A percentile compares a stretch with the other conserved stretches of the same genome.
Evolutionary conservation across 257 asterid species (phyloP).

Genomic region (Verbascum thapsus): DNA sequence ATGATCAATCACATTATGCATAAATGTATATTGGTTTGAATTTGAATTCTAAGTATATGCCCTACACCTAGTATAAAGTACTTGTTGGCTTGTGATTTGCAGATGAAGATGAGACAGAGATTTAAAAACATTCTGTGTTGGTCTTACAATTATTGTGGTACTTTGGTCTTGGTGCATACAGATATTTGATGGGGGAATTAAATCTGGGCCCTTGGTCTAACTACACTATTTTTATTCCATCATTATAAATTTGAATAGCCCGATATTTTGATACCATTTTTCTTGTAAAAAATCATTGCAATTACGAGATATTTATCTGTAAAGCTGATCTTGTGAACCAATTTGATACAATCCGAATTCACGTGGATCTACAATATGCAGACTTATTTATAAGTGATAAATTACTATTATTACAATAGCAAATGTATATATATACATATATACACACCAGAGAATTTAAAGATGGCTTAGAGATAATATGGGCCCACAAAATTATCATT

Average conservation of each 20-base stretch:
- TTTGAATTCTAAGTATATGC: constrained; percentile 24
- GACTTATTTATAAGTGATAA: no score
- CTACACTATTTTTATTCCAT: constrained; percentile 13
- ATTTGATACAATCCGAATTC: no score
- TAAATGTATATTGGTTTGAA: constrained; percentile 16
- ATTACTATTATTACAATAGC: no score
- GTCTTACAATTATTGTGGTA: constrained; percentile 24
- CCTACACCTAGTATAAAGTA: constrained; percentile 3
- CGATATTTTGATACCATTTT: not conserved
- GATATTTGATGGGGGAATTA: not conserved
- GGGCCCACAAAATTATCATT: no score
- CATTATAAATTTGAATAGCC: not conserved
- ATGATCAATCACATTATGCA: no score
- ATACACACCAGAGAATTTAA: no score
- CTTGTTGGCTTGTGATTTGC: constrained; percentile 12
- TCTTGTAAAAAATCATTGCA: constrained; percentile 11
- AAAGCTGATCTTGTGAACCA: not conserved
- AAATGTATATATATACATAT: no score
- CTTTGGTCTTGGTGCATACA: constrained; percentile 4
- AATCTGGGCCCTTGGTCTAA: constrained; percentile 11
- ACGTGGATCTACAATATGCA: no score
- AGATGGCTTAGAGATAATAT: no score
- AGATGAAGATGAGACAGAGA: constrained; percentile 21
- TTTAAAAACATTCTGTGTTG: constrained; percentile 22
- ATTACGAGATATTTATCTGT: not conserved